phyloP scores from a whole-genome alignment of 164 flowering plant species.

The Liquidambar formosana region DNA sequence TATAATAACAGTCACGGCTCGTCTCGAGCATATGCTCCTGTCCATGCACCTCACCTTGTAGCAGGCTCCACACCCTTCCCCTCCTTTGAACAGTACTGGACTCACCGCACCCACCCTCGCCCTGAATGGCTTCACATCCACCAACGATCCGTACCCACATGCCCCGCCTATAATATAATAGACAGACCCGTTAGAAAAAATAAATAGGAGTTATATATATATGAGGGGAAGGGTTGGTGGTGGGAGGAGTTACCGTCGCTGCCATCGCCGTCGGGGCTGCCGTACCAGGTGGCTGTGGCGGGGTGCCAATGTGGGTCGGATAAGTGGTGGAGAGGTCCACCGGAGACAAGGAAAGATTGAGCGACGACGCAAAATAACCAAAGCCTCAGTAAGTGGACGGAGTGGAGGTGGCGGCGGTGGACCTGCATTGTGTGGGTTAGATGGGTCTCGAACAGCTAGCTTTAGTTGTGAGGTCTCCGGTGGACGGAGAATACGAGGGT shows the following conservation, averaged over 20 bases:
- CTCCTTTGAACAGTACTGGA: slow-evolving; percentile 71
- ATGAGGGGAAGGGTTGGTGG: background rate
- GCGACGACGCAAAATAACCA: slow-evolving; percentile 3
- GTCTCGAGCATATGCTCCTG: slow-evolving; percentile 61
- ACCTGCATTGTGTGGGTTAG: slow-evolving; percentile 30
- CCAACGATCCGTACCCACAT: slow-evolving; percentile 93
- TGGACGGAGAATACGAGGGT: background rate
- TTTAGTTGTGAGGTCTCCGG: too few relatives aligned
- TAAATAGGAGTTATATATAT: too few relatives aligned
- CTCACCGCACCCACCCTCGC: slow-evolving; percentile 95
- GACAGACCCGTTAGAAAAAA: background rate
- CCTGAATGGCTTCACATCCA: slow-evolving; percentile 77
- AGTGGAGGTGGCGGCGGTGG: slow-evolving; percentile 8
- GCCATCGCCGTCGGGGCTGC: slow-evolving; percentile 92
- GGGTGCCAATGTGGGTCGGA: slow-evolving; percentile 63
- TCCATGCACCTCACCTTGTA: slow-evolving; percentile 88
- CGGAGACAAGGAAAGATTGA: slow-evolving; percentile 6
- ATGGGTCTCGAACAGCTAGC: slow-evolving; percentile 1
- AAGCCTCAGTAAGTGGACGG: background rate
- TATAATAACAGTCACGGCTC: slow-evolving; percentile 86
- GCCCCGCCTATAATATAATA: slow-evolving; percentile 72
- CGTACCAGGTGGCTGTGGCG: slow-evolving; percentile 99
- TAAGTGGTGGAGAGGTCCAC: slow-evolving; percentile 11
- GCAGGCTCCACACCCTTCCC: slow-evolving; percentile 97
- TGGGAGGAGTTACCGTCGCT: slow-evolving; percentile 62